These are phyloP conservation scores for Cryptococcus sp. DNA, from an alignment of 1,284 basidiomycete species.

Conservation along the genomic window DNA sequence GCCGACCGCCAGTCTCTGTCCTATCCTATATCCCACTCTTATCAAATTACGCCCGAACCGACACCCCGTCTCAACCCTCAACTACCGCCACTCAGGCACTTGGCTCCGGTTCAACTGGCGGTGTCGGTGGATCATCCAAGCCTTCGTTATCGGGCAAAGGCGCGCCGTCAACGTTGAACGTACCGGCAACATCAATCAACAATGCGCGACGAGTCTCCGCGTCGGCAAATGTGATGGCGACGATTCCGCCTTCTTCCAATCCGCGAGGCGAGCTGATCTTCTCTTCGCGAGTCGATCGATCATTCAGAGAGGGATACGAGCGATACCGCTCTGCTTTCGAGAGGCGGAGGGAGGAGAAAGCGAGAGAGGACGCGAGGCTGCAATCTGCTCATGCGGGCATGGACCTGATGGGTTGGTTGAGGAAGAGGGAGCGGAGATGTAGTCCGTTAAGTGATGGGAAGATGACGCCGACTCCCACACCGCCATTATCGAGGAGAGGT, in stretches of 20 bases:
- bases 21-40: constrained; percentile 68
- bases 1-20: constrained; percentile 63
- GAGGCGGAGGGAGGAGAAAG: constrained; percentile 68
- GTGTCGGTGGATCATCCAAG: constrained; percentile 22
- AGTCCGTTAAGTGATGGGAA: constrained; percentile 3
- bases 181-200: constrained; percentile 6
- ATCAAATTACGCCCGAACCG: constrained; percentile 60
- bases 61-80: constrained; percentile 25
- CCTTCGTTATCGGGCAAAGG: constrained; percentile 30
- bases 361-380: constrained; percentile 35
- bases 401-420: background rate
- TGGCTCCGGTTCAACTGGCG: constrained; percentile 1
- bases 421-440: background rate
- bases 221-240: constrained; percentile 61
- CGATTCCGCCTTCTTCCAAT: constrained; percentile 84
- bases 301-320: constrained; percentile 89
- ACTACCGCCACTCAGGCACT: constrained; percentile 41
- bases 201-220: constrained; percentile 8
- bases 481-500: constrained; percentile 23
- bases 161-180: constrained; percentile 9
- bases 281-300: constrained; percentile 77
- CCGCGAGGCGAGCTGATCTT: constrained; percentile 96
- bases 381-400: constrained; percentile 9
- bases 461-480: constrained; percentile 21
- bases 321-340: constrained; percentile 91